phyloP scores from a whole-genome alignment of 495 filamentous ascomycete genomes.

The Apiosordaria backusii region DNA sequence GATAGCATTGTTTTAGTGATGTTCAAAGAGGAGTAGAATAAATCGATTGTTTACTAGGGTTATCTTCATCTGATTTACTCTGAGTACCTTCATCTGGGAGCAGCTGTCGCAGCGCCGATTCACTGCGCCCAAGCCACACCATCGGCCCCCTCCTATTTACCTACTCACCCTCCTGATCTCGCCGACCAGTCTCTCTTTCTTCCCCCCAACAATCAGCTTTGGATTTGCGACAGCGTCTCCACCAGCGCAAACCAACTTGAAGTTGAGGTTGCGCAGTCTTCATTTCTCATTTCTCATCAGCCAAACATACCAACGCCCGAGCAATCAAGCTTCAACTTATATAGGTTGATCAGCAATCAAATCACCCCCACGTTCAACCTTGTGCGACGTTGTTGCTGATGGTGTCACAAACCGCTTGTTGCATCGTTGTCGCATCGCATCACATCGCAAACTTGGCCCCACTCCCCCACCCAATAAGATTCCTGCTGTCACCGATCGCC shows the following conservation, averaged over 20 bases:
- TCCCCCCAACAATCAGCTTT: too few relatives aligned
- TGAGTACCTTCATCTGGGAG: too few relatives aligned
- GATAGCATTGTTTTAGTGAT: neutral
- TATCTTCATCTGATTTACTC: too few relatives aligned
- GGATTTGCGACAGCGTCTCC: too few relatives aligned
- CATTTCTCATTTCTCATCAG: neutral
- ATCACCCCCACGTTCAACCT: neutral
- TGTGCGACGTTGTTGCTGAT: neutral
- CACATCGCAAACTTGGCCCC: neutral
- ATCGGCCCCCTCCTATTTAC: too few relatives aligned
- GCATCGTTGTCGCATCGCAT: neutral
- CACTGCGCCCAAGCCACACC: too few relatives aligned
- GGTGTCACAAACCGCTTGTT: neutral
- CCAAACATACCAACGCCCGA: neutral
- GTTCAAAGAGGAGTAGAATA: neutral
- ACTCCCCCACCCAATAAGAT: constrained; percentile 4
- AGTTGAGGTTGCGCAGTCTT: too few relatives aligned
- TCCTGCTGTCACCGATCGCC: neutral
- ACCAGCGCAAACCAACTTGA: too few relatives aligned
- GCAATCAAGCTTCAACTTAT: neutral
- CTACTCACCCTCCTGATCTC: too few relatives aligned
- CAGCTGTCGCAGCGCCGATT: too few relatives aligned
- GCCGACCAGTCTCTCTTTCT: too few relatives aligned
- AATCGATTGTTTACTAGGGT: neutral
- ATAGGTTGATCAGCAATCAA: neutral